These are phyloP conservation scores for Colletotrichum abscissum DNA, from an alignment of 2,329 filamentous ascomycete genomes.

Conservation along the genomic window DNA sequence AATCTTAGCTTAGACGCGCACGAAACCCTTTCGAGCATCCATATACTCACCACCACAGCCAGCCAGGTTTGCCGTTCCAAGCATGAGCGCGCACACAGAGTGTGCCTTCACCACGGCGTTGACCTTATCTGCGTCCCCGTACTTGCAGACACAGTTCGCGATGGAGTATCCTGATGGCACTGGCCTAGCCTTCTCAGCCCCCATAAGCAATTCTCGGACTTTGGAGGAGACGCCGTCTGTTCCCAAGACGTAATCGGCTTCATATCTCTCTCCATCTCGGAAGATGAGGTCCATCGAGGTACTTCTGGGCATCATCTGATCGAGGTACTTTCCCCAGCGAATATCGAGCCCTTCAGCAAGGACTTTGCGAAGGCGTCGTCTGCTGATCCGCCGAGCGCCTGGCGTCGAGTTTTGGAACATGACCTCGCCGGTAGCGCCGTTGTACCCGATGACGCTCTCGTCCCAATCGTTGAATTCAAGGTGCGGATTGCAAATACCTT, in stretches of 20 bases:
- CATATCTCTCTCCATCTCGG: slow-evolving; percentile 38
- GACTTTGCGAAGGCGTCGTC: slow-evolving; percentile 46
- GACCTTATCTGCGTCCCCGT: slow-evolving; percentile 41
- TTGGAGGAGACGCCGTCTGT: slow-evolving; percentile 45
- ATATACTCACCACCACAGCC: slow-evolving; percentile 44
- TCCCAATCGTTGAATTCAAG: slow-evolving; percentile 44
- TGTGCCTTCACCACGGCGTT: slow-evolving; percentile 42
- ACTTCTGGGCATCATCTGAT: neutral
- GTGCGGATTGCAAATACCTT: slow-evolving; percentile 48
- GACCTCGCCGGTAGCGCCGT: slow-evolving; percentile 48
- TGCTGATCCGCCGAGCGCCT: slow-evolving; percentile 47
- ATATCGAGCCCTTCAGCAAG: slow-evolving; percentile 47
- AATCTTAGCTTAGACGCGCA: neutral
- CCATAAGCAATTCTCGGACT: slow-evolving; percentile 45
- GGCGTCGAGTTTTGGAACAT: slow-evolving; percentile 48
- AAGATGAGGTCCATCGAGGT: slow-evolving; percentile 41
- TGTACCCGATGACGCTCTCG: slow-evolving; percentile 46
- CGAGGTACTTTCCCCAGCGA: slow-evolving; percentile 43
- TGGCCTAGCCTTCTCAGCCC: slow-evolving; percentile 38
- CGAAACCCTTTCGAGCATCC: neutral
- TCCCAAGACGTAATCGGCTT: slow-evolving; percentile 45
- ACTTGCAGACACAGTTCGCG: slow-evolving; percentile 42
- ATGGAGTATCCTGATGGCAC: slow-evolving; percentile 44
- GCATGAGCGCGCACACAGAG: slow-evolving; percentile 44
- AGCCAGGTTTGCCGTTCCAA: slow-evolving; percentile 43